phyloP scores from a whole-genome alignment of 108 stramenopile genomes.

The Cyclostephanos tholiformis region DNA sequence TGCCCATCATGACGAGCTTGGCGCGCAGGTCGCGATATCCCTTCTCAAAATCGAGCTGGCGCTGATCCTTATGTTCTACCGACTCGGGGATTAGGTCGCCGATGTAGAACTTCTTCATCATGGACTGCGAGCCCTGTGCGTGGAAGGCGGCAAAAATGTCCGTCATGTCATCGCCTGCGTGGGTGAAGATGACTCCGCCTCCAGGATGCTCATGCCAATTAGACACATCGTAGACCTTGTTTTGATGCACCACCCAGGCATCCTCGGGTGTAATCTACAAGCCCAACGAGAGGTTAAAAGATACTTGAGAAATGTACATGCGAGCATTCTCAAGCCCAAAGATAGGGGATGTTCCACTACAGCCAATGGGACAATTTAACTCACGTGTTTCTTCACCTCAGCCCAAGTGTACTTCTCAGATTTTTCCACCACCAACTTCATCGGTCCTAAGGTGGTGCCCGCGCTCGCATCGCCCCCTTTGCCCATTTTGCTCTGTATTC shows the following conservation, averaged over 20 bases:
- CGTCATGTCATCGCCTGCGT: conserved; percentile 98
- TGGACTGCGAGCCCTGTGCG: conserved; percentile 84
- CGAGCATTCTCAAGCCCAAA: background rate
- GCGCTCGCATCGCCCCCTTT: conserved; percentile 83
- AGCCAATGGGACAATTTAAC: background rate
- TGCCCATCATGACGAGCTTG: conserved; percentile 92
- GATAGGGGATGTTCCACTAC: background rate
- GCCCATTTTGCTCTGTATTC: conserved; percentile 60
- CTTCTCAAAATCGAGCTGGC: conserved; percentile 92
- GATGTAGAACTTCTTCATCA: conserved; percentile 93
- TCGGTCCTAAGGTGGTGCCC: conserved; percentile 14
- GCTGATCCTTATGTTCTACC: conserved; percentile 74
- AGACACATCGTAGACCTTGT: conserved; percentile 98
- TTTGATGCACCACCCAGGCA: conserved; percentile 93
- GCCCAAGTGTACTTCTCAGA: conserved; percentile 84
- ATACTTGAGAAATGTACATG: background rate
- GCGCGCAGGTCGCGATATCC: conserved; percentile 93
- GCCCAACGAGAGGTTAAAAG: background rate
- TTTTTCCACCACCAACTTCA: conserved; percentile 38
- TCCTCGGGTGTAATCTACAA: conserved; percentile 79
- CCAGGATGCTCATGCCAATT: conserved; percentile 98
- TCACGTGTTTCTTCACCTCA: conserved; percentile 91
- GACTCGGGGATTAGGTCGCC: conserved; percentile 89
- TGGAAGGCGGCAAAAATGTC: conserved; percentile 99
- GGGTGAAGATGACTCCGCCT: conserved; percentile 96